These are phyloP conservation scores for Daldinia decipiens DNA, from an alignment of 495 filamentous ascomycete genomes.

Conservation along the genomic window DNA sequence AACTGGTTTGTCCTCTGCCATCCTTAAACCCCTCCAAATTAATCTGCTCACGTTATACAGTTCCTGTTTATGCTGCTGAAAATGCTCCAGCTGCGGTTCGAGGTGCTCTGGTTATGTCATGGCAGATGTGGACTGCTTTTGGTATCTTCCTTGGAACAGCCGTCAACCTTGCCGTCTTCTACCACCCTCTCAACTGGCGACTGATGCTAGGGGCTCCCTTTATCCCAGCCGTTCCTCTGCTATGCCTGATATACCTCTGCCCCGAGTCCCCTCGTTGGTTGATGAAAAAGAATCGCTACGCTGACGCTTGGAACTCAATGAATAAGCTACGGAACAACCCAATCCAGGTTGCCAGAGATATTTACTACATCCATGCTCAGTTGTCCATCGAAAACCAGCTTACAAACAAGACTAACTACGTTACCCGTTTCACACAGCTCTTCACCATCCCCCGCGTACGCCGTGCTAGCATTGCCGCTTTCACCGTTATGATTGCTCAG, in stretches of 20 bases:
- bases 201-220: constrained; percentile 83
- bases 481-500: constrained; percentile 79
- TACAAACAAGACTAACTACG: constrained; percentile 54
- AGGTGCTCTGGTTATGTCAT: constrained; percentile 84
- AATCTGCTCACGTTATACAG: constrained; percentile 58
- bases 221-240: constrained; percentile 75
- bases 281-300: constrained; percentile 70
- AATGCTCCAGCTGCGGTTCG: constrained; percentile 77
- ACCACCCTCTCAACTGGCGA: constrained; percentile 70
- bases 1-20: constrained; percentile 44
- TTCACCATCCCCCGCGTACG: constrained; percentile 70
- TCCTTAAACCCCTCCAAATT: neutral
- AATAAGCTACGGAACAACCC: constrained; percentile 68
- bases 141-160: constrained; percentile 78
- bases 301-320: constrained; percentile 71
- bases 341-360: constrained; percentile 78
- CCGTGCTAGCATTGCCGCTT: constrained; percentile 68
- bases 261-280: constrained; percentile 76
- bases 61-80: constrained; percentile 82
- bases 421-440: constrained; percentile 64
- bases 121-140: constrained; percentile 89
- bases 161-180: constrained; percentile 73
- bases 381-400: constrained; percentile 55
- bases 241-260: constrained; percentile 74
- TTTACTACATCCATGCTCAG: constrained; percentile 77